Evolutionary conservation across 129 eudicot species (phyloP), one percentile per base, ranked within the genome.

Genomic region (Flaveria trinervia): DNA sequence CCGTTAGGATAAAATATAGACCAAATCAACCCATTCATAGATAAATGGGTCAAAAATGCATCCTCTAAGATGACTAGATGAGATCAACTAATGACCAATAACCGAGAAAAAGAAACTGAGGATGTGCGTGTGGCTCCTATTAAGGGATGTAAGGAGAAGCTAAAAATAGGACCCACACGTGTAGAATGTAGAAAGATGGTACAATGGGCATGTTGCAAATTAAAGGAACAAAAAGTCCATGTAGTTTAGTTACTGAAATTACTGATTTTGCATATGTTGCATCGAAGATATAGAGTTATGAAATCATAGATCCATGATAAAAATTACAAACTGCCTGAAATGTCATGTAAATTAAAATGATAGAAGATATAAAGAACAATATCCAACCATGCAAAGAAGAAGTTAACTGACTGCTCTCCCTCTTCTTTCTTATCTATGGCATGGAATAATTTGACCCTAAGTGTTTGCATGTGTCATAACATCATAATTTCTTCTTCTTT

Each of bases 361-460:
- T 59, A 59, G 18, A 22, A 41, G 39, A 44, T 59, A 20, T 7
- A 18, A 43, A 73, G 39, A 57, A 57, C 36, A 41, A 57, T 57
- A 16, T 22, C 69, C 68, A 73, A 73, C 68, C 69, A 73, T 36
- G 67, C 18, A 18, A 73, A 56, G 39, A 9, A 73, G 30, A 56
- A 55, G 41, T 73, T 49, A 41, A 25, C 46, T 16, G 41, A 70
- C n/a, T 70, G 1, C 7, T 6, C 15, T 49, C 30, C 44, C 59
- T 9, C 73, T 70, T 46, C 22, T 46, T 70, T 36, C 41, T 51
- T 23, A 70, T 46, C 43, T 13, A 23, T 13, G 60, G 59, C 18
- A 69, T 45, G 41, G 20, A 46, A 46, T 25, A 45, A 48, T 26
- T 69, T 12, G 41, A 20, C 72, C 17, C 55, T 43, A 13, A 56